phyloP scores from a whole-genome alignment of 2,329 filamentous ascomycete genomes.

The Talaromyces sp. region DNA sequence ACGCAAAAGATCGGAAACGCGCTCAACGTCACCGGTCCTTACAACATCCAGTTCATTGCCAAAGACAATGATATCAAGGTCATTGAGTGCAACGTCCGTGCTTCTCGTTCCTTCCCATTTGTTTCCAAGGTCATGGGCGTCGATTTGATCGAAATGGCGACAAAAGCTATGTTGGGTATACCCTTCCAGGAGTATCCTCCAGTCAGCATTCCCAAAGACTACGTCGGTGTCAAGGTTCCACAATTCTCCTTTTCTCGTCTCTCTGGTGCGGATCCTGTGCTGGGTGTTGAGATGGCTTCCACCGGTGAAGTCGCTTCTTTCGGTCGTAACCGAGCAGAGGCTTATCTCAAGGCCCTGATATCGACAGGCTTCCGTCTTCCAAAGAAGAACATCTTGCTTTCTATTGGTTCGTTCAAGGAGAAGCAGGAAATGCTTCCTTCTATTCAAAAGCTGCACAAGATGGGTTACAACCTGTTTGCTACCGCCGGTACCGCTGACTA shows the following conservation, averaged over 20 bases:
- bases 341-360: conserved; percentile 91
- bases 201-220: conserved; percentile 68
- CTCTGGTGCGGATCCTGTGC: conserved; percentile 89
- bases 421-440: conserved; percentile 96
- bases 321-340: conserved; percentile 91
- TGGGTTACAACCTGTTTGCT: conserved; percentile 93
- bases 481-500: conserved; percentile 96
- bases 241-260: conserved; percentile 98
- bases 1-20: conserved; percentile 92
- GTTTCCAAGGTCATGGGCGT: conserved; percentile 98
- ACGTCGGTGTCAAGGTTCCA: conserved; percentile 94
- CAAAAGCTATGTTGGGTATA: conserved; percentile 87
- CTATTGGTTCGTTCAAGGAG: conserved; percentile 95
- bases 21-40: conserved; percentile 91
- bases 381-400: conserved; percentile 90
- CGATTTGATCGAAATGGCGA: conserved; percentile 96
- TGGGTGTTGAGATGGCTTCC: conserved; percentile 98
- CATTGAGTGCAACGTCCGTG: conserved; percentile 97
- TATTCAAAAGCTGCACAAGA: conserved; percentile 77
- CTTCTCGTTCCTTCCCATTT: conserved; percentile 94
- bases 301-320: conserved; percentile 98
- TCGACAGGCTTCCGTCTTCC: conserved; percentile 95
- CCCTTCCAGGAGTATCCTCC: conserved; percentile 78
- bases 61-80: conserved; percentile 99
- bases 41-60: conserved; percentile 99